Base-by-base conservation (phyloP, 495 filamentous ascomycete species). In the Tuber brumale region DNA sequence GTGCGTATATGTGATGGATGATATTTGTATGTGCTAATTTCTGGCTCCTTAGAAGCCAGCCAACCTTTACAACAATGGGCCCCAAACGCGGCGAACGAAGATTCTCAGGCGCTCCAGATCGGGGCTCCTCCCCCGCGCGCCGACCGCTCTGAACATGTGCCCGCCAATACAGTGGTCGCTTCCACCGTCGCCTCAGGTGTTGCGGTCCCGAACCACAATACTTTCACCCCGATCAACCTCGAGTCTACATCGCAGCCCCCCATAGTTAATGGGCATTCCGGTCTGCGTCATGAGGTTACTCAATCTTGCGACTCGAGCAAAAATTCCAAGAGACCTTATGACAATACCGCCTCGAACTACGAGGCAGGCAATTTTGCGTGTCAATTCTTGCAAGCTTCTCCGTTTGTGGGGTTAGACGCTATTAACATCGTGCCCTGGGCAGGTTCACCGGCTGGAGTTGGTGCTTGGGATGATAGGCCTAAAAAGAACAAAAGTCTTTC, bases 361-460 rank as follows among this genome's bases (percentile, higher is more conserved):
- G 73, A 81, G 31, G 74, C 79, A 9, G 70, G 73, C 14, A n/a
- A 74, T 18, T 82, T 82, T 45, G 80, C 80, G 2, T 69, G 72
- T 31, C 80, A 81, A 37, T 82, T 81, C 23, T 72, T 82, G 21
- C 80, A 82, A 74, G 80, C 80, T 4, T 79, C 79, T 23, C 79
- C 79, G 37, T 73, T 81, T 39, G 66, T 57, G 41, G 76, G 80
- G 18, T 45, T 78, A 39, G 79, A 77, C 27, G 43, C 57, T 23
- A 71, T 69, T 6, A 76, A 82, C 27, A 73, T 69, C 44, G n/a
- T 73, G 43, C 66, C 69, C 18, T 76, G 79, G 79, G 72, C 79
- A 27, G 80, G 78, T 12, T 43, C 70, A 12, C 75, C 70, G 4
- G 27, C 46, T 23, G 37, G 12, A 6, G 72, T 71, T 45, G 41